A percentile compares a stretch with the other conserved stretches of the same genome.
Conservation (phyloP, 73 alveolate genomes). For the Symbiodinium natans region DNA sequence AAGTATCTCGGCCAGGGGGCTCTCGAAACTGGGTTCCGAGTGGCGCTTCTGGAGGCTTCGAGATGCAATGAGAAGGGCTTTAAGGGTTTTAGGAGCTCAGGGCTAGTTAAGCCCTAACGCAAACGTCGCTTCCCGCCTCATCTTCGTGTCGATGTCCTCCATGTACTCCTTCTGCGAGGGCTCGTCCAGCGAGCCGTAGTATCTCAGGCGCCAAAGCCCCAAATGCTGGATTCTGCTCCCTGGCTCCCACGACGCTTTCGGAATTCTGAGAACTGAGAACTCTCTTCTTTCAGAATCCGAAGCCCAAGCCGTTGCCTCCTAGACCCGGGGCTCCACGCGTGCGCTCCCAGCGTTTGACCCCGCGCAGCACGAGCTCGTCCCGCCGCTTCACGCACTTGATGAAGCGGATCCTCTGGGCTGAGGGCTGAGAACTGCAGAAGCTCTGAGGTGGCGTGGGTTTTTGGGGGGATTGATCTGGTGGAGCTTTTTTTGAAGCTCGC, state of each 20-base stretch:
- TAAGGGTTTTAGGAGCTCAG: too few species aligned
- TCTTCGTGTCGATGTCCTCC: slow-evolving; percentile 83
- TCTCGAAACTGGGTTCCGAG: too few species aligned
- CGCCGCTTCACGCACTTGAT: slow-evolving; percentile 88
- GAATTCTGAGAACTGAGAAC: too few species aligned
- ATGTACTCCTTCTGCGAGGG: slow-evolving; percentile 76
- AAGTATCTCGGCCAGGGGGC: slow-evolving; percentile 19
- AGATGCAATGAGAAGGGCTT: too few species aligned
- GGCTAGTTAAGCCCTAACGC: too few species aligned
- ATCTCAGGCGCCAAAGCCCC: not conserved
- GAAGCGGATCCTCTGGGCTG: slow-evolving; percentile 42
- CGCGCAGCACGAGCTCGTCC: slow-evolving; percentile 82
- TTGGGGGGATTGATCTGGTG: too few species aligned
- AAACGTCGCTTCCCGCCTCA: slow-evolving; percentile 43
- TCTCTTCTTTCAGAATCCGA: too few species aligned
- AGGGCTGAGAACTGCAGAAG: not conserved
- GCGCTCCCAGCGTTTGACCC: slow-evolving; percentile 87
- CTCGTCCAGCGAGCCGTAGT: slow-evolving; percentile 69
- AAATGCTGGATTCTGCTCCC: too few species aligned
- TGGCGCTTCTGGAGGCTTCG: too few species aligned
- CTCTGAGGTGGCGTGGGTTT: not conserved
- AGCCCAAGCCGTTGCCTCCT: too few species aligned
- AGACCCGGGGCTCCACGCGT: not conserved
- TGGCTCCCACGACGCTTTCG: too few species aligned
- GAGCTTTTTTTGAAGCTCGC: too few species aligned